These are phyloP conservation scores for Cystobasidium sp. DNA, from an alignment of 1,284 basidiomycete species.

Conservation along the genomic window DNA sequence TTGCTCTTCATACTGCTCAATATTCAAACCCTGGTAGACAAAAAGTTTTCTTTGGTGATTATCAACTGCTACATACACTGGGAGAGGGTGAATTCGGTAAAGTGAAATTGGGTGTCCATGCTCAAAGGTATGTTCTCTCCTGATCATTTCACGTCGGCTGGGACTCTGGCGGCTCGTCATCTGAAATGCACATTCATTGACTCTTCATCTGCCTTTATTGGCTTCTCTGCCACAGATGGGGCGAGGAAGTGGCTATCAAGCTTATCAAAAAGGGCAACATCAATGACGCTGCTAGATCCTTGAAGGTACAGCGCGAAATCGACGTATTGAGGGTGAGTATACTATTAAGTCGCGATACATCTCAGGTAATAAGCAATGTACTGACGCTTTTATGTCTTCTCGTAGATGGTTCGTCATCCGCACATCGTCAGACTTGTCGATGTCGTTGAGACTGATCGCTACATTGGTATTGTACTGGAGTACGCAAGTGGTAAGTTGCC, in stretches of 20 bases:
- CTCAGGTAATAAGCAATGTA: too few species aligned
- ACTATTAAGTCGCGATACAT: too few species aligned
- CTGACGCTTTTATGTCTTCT: too few species aligned
- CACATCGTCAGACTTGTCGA: conserved; percentile 99
- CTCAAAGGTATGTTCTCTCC: conserved; percentile 32
- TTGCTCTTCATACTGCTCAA: conserved; percentile 41
- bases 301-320: conserved; percentile 96
- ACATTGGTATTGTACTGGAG: conserved; percentile 98
- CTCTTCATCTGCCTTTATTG: neutral
- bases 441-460: conserved; percentile 99
- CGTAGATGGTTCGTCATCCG: conserved; percentile 87
- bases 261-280: conserved; percentile 92
- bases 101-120: conserved; percentile 86
- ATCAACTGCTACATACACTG: conserved; percentile 92
- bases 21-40: conserved; percentile 34
- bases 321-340: conserved; percentile 84
- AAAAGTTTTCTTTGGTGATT: conserved; percentile 82
- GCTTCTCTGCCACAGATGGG: conserved; percentile 64
- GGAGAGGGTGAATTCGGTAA: conserved; percentile 99
- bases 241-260: conserved; percentile 99
- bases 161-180: too few species aligned
- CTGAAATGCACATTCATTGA: too few species aligned
- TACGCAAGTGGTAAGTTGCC: conserved; percentile 83
- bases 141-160: neutral
- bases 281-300: conserved; percentile 71